A percentile compares a stretch with the other conserved stretches of the same genome.
Conservation (phyloP, 371 early-diverging fungal species). For the Mortierella sp. region DNA sequence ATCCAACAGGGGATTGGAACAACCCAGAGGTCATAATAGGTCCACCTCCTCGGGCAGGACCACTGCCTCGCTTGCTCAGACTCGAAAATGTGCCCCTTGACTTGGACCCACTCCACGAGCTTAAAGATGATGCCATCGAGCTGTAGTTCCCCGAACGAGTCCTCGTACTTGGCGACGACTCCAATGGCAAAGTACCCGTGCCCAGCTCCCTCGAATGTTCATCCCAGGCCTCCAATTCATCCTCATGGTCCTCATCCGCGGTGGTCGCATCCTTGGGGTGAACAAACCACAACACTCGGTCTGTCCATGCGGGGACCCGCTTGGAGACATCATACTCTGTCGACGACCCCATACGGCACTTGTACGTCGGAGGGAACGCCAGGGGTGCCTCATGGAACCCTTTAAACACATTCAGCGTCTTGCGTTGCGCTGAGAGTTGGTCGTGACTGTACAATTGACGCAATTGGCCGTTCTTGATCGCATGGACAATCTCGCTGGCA, state of each 20-base stretch:
- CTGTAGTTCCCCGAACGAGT: constrained; percentile 1
- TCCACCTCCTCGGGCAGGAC: constrained; percentile 25
- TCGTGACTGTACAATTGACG: constrained; percentile 63
- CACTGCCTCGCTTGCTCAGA: constrained; percentile 38
- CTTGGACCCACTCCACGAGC: constrained; percentile 19
- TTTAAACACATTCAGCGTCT: constrained; percentile 61
- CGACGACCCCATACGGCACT: constrained; percentile 64
- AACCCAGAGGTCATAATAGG: constrained; percentile 24
- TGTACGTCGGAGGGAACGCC: constrained; percentile 78
- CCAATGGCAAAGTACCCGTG: constrained; percentile 32
- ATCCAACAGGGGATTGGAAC: constrained; percentile 28
- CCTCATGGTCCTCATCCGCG: constrained; percentile 33
- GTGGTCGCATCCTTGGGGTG: constrained; percentile 36
- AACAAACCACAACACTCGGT: constrained; percentile 72
- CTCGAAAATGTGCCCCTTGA: constrained; percentile 49
- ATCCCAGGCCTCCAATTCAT: constrained; percentile 50
- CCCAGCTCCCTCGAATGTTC: constrained; percentile 47
- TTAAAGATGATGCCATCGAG: constrained; percentile 1
- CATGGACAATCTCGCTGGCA: constrained; percentile 38
- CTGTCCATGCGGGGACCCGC: constrained; percentile 80
- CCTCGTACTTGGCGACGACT: constrained; percentile 5
- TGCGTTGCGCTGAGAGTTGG: constrained; percentile 67
- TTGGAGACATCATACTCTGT: constrained; percentile 61
- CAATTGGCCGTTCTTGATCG: constrained; percentile 37
- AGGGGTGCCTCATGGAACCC: constrained; percentile 71